These are phyloP conservation scores for Spathaspora sp. DNA, from an alignment of 805 yeast species.

Conservation along the genomic window DNA sequence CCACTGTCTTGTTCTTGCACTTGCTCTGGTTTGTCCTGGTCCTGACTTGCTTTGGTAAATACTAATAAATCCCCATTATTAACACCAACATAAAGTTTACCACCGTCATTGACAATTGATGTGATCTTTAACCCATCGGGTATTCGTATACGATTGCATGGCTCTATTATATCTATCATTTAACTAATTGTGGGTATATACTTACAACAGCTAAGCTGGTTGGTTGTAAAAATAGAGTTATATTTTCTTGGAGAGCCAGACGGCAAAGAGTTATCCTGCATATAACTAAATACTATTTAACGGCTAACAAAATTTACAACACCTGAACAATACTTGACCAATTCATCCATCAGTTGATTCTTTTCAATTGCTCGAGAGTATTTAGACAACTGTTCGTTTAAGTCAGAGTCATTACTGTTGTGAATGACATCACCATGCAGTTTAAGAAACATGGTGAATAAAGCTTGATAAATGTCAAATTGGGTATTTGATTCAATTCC, in stretches of 20 bases:
- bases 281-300: constrained; percentile 1
- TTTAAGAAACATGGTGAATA: constrained; percentile 68
- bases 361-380: constrained; percentile 48
- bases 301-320: constrained; percentile 55
- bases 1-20: constrained; percentile 6
- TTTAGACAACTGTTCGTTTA: constrained; percentile 42
- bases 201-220: background rate
- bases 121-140: constrained; percentile 18
- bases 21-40: constrained; percentile 11
- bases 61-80: constrained; percentile 32
- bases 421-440: constrained; percentile 79
- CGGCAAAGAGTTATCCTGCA: background rate
- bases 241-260: background rate
- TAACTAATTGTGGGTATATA: background rate
- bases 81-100: constrained; percentile 27
- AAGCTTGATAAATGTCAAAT: constrained; percentile 78
- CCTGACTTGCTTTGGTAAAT: constrained; percentile 9
- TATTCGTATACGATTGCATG: constrained; percentile 30
- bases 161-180: constrained; percentile 32
- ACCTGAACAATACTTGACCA: constrained; percentile 78
- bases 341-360: constrained; percentile 51
- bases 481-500: constrained; percentile 57
- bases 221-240: background rate
- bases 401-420: constrained; percentile 29
- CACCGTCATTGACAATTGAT: constrained; percentile 17